These are phyloP conservation scores for Yamadazyma friedrichii DNA, from an alignment of 1,139 yeast genomes.

Conservation along the genomic window DNA sequence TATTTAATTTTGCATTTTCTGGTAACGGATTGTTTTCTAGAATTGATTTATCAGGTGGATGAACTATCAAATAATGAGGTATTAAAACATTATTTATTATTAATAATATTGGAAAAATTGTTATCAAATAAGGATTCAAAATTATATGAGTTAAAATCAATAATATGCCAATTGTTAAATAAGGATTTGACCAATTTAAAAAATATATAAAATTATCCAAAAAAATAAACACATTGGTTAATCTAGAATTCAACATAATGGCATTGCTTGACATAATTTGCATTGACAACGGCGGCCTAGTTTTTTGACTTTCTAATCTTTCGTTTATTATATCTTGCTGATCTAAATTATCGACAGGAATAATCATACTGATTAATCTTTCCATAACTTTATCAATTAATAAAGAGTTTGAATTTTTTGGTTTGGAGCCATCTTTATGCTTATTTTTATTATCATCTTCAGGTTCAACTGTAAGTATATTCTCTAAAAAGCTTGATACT, in stretches of 20 bases:
- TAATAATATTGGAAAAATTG: constrained; percentile 54
- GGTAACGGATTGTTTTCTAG: constrained; percentile 49
- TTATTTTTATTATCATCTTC: constrained; percentile 1
- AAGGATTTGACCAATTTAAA: constrained; percentile 64
- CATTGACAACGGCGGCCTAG: constrained; percentile 68
- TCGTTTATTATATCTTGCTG: constrained; percentile 41
- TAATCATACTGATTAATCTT: constrained; percentile 63
- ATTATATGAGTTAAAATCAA: constrained; percentile 56
- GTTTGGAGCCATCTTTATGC: background rate
- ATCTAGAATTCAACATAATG: constrained; percentile 61
- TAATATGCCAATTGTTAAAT: constrained; percentile 59
- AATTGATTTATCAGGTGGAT: constrained; percentile 35
- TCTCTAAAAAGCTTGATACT: constrained; percentile 29
- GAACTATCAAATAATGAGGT: constrained; percentile 60
- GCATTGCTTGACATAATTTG: constrained; percentile 70
- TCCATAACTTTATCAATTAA: constrained; percentile 63
- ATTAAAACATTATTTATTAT: constrained; percentile 58
- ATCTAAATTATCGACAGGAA: constrained; percentile 55
- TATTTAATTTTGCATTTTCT: constrained; percentile 52
- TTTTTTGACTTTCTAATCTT: constrained; percentile 57
- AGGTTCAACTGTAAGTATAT: constrained; percentile 20
- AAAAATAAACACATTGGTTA: constrained; percentile 58
- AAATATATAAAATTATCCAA: constrained; percentile 56
- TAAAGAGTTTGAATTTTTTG: constrained; percentile 3
- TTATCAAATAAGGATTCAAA: constrained; percentile 57